Evolutionary conservation across 2,329 filamentous ascomycete genomes (phyloP).

Genomic region (Helminthosporium solani): DNA sequence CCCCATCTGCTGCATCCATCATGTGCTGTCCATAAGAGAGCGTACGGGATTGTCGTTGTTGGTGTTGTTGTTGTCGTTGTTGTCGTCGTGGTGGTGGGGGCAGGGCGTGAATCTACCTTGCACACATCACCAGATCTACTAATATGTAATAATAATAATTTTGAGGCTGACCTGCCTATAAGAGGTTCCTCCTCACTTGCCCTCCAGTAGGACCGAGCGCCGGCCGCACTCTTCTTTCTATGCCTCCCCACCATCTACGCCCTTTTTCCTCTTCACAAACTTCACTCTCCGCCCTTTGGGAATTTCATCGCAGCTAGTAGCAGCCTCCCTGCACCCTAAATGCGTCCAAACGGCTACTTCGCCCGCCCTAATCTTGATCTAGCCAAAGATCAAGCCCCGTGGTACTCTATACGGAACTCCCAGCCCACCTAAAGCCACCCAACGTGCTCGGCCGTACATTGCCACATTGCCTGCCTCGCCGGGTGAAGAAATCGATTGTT

Average conservation of each 20-base stretch:
- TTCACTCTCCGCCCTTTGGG: constrained; percentile 6
- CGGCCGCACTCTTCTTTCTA: too few relatives aligned
- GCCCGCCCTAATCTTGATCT: constrained; percentile 37
- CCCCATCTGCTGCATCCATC: constrained; percentile 42
- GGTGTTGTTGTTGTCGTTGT: too few relatives aligned
- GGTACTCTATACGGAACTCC: constrained; percentile 35
- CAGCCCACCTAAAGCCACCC: constrained; percentile 13
- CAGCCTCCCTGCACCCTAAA: constrained; percentile 28
- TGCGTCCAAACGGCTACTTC: constrained; percentile 29
- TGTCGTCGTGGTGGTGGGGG: constrained; percentile 16
- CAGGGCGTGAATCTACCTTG: too few relatives aligned
- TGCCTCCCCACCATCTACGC: not conserved
- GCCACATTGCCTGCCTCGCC: not conserved
- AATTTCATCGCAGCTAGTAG: constrained; percentile 1
- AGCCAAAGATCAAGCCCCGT: constrained; percentile 36
- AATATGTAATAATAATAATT: constrained; percentile 13
- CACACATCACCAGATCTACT: too few relatives aligned
- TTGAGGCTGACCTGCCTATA: not conserved
- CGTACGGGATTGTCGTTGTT: constrained; percentile 30
- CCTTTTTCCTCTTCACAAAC: too few relatives aligned
- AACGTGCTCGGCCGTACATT: constrained; percentile 13
- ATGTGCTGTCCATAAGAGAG: constrained; percentile 32
- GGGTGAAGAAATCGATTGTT: constrained; percentile 17
- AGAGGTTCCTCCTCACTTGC: not conserved
- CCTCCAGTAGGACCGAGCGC: too few relatives aligned